A percentile compares a stretch with the other conserved stretches of the same genome.
These are phyloP conservation scores for Triadica sebifera DNA, from an alignment of 345 rosid species.

Conservation along the genomic window DNA sequence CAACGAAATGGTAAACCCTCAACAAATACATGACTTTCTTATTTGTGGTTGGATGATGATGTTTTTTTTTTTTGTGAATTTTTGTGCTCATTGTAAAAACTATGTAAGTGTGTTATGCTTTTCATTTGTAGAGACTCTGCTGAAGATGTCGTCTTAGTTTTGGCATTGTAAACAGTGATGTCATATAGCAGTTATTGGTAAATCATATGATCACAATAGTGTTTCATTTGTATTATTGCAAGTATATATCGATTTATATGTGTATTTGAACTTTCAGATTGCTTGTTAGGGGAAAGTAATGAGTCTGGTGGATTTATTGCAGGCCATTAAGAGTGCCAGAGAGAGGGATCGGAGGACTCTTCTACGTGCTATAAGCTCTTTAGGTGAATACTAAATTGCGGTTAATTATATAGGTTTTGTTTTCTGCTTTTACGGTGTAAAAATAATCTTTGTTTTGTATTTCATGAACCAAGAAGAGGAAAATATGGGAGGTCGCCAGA, in stretches of 20 bases:
- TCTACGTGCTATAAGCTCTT: slow-evolving; percentile 65
- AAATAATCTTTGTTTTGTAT: too few species aligned
- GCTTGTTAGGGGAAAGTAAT: too few species aligned
- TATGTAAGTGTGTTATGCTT: neutral
- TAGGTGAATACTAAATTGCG: neutral
- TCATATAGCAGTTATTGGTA: neutral
- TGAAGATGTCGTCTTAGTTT: slow-evolving; percentile 39
- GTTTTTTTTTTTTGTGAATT: neutral
- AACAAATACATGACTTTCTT: neutral
- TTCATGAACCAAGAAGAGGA: neutral
- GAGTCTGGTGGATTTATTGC: slow-evolving; percentile 25
- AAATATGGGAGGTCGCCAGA: neutral
- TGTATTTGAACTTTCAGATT: neutral
- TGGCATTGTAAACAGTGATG: neutral
- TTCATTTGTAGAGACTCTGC: slow-evolving; percentile 50
- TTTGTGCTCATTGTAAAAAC: too few species aligned
- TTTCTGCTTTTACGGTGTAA: too few species aligned
- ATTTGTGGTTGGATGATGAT: neutral
- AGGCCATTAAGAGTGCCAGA: slow-evolving; percentile 88
- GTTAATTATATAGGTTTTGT: neutral
- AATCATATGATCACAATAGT: neutral
- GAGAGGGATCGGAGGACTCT: slow-evolving; percentile 86
- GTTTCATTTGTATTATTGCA: neutral
- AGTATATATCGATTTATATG: neutral
- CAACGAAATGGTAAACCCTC: slow-evolving; percentile 62